Evolutionary conservation across 768 basidiomycete species (phyloP), one percentile per base, ranked within the genome.

Genomic region (Clathrus columnatus): DNA sequence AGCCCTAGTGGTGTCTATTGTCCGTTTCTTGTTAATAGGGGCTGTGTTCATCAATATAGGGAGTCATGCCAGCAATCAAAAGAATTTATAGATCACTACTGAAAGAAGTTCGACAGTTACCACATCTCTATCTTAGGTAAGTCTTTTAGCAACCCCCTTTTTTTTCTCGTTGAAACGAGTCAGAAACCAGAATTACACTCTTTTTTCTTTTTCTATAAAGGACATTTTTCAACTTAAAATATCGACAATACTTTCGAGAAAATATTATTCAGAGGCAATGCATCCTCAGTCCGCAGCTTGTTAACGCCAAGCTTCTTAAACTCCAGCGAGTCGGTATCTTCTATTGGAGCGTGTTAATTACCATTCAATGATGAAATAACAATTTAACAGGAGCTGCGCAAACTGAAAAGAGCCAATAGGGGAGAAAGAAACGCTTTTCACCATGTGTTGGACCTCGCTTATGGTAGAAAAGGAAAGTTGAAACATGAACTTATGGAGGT

Each of bases 401-500:
- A 68, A 54, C 65, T 91, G 17, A 67, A 73, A 62, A 71, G 67
- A 45, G 85, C 85, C 8, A 85, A 81, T 61, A 58, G 61, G 3
- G 79, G 82, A 3, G 63, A 75, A 32, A 60, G 61, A 47, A 64
- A 71, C 54, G 78, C 81, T 28, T 84, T 87, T 61, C 70, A 71
- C 26, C 74, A 76, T 59, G 62, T 89, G 26, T 70, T 91, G 17
- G 78, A 83, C 60, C 61, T 82, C 26, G 88, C 88, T 24, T 91
- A 89, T 67, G 88, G 87, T 27, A 75, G 88, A 57, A 80, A 79
- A 60, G 88, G 88, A 21, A 84, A 77, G 63, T 67, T 91, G 16
- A 80, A 74, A 61, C 77, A 79, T 69, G 85, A 89, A 61, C 66
- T 90, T 43, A 70, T 89, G 67, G 66, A 83, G 71, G 88, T 87